Evolutionary conservation across 108 stramenopile genomes (phyloP).

Genomic region (Halocafeteria seosinensis): DNA sequence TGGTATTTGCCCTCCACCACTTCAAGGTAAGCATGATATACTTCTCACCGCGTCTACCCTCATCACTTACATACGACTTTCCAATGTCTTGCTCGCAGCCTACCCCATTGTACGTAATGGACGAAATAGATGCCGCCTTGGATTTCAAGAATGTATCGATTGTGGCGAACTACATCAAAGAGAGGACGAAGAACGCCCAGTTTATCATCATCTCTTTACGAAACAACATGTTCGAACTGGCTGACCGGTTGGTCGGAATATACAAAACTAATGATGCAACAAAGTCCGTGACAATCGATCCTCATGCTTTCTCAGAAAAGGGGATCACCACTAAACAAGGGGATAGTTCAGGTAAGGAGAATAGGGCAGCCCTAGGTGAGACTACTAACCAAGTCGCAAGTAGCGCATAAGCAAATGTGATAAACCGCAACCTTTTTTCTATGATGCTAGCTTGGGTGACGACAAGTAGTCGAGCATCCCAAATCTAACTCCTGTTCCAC

Average conservation of each 20-base stretch:
- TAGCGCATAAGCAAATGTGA: no score
- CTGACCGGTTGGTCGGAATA: conserved; percentile 87
- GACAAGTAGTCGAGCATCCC: no score
- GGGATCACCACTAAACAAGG: no score
- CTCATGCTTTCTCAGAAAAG: conserved; percentile 36
- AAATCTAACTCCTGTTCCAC: no score
- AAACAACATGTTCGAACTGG: conserved; percentile 99
- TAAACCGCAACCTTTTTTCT: no score
- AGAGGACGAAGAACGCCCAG: conserved; percentile 89
- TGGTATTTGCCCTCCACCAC: conserved; percentile 98
- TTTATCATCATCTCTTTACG: conserved; percentile 94
- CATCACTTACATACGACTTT: not conserved
- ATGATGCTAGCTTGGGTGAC: no score
- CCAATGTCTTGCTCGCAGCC: no score
- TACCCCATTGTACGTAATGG: conserved; percentile 98
- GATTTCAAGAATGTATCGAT: conserved; percentile 99
- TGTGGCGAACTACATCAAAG: conserved; percentile 98
- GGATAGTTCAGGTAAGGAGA: no score
- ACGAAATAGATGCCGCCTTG: conserved; percentile 96
- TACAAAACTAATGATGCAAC: conserved; percentile 92
- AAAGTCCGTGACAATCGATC: conserved; percentile 88
- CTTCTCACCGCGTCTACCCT: not conserved
- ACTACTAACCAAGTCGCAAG: no score
- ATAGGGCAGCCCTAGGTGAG: no score
- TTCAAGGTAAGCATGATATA: no score